Percentiles rank a stretch among this genome's conserved stretches.
These are phyloP conservation scores for Colletotrichum godetiae DNA, from an alignment of 2,329 filamentous ascomycete species.

Conservation along the genomic window DNA sequence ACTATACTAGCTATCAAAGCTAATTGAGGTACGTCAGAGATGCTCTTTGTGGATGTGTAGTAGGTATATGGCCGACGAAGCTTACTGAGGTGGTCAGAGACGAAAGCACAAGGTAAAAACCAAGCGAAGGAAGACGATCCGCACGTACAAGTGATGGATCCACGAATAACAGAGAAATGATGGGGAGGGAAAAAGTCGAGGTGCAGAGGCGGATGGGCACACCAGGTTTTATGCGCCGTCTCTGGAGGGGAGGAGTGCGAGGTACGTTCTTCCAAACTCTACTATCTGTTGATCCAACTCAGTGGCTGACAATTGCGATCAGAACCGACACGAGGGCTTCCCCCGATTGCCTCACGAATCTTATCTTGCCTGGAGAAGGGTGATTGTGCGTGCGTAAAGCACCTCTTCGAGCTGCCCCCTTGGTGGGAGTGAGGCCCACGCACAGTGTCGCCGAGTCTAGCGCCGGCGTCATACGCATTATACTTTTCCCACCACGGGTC, in stretches of 20 bases:
- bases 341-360: neutral
- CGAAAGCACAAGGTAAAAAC: neutral
- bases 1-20: too few relatives aligned
- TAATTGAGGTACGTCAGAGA: too few relatives aligned
- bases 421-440: neutral
- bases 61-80: too few relatives aligned
- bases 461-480: neutral
- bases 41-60: too few relatives aligned
- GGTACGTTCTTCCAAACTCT: neutral
- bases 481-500: neutral
- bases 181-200: too few relatives aligned
- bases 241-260: neutral
- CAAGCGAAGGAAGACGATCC: neutral
- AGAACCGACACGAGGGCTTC: neutral
- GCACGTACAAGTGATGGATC: too few relatives aligned
- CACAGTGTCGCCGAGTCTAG: neutral
- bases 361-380: neutral
- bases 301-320: neutral
- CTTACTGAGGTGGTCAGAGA: too few relatives aligned
- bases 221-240: neutral
- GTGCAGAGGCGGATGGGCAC: neutral
- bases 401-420: neutral
- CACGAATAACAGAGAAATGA: too few relatives aligned
- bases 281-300: neutral
- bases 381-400: neutral